phyloP scores from a whole-genome alignment of 2,329 filamentous ascomycete genomes.

The Fusarium brevicatenulatum region DNA sequence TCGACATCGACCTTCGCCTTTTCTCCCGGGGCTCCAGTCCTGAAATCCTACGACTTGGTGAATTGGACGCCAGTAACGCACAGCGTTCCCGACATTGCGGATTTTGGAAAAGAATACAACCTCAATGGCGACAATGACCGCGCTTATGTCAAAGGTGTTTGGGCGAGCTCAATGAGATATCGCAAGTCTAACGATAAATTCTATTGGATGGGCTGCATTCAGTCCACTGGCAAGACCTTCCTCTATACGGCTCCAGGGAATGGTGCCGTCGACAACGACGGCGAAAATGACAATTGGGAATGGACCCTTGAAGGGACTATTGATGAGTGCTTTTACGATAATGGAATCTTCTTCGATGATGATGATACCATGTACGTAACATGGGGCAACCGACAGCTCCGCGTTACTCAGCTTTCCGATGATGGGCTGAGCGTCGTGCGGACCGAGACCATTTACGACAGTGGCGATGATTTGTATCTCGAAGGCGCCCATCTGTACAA shows the following conservation, averaged over 20 bases:
- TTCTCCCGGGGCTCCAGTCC: not conserved
- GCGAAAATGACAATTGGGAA: not conserved
- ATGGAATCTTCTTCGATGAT: not conserved
- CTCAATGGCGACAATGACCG: not conserved
- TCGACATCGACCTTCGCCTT: not conserved
- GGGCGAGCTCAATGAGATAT: not conserved
- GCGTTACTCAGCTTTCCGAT: not conserved
- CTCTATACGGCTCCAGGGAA: not conserved
- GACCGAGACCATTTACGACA: not conserved
- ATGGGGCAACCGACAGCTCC: not conserved
- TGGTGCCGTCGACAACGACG: not conserved
- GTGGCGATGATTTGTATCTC: not conserved
- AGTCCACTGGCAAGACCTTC: not conserved
- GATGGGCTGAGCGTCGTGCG: not conserved
- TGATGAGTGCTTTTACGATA: not conserved
- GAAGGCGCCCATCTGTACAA: not conserved
- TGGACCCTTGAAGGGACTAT: not conserved
- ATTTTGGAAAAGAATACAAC: not conserved
- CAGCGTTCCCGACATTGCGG: not conserved
- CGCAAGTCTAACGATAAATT: not conserved
- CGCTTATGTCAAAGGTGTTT: not conserved
- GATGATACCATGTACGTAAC: not conserved
- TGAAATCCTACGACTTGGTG: not conserved
- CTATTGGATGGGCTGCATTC: not conserved
- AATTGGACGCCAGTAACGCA: not conserved